Evolutionary conservation across 2,329 filamentous ascomycete genomes (phyloP).

Genomic region (Huntiella bhutanensis): DNA sequence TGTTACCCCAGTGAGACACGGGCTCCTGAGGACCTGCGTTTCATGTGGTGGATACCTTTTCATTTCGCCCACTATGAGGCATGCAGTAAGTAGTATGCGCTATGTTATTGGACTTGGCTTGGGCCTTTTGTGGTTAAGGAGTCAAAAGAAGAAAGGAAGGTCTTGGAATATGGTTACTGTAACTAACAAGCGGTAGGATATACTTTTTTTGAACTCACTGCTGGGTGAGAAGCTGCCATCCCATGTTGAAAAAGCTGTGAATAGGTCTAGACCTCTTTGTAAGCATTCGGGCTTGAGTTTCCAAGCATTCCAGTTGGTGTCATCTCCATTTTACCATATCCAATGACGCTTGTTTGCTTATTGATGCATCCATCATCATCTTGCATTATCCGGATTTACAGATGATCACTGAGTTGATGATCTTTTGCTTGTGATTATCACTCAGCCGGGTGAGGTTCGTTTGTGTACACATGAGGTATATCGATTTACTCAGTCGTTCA

Average conservation of each 20-base stretch:
- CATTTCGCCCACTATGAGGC: background rate
- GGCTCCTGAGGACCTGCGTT: conserved; percentile 1
- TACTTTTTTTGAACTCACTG: background rate
- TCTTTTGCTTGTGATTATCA: too few species aligned
- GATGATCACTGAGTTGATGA: too few species aligned
- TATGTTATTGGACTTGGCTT: background rate
- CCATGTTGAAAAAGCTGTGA: background rate
- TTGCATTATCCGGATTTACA: too few species aligned
- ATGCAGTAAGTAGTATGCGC: background rate
- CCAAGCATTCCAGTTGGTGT: too few species aligned
- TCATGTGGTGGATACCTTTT: background rate
- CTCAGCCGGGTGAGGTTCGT: too few species aligned
- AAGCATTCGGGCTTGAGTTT: too few species aligned
- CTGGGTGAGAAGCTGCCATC: background rate
- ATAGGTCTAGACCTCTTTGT: too few species aligned
- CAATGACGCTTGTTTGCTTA: too few species aligned
- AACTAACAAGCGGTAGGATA: background rate
- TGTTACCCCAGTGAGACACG: conserved; percentile 1
- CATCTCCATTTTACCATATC: too few species aligned
- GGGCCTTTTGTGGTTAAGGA: background rate
- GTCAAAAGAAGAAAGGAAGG: background rate
- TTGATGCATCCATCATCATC: too few species aligned
- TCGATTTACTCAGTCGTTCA: too few species aligned
- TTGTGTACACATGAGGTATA: too few species aligned
- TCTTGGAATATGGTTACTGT: background rate